A percentile compares a stretch with the other conserved stretches of the same genome.
Conservation (phyloP, 805 yeast genomes). For the Diddensiella transvaalensis region DNA sequence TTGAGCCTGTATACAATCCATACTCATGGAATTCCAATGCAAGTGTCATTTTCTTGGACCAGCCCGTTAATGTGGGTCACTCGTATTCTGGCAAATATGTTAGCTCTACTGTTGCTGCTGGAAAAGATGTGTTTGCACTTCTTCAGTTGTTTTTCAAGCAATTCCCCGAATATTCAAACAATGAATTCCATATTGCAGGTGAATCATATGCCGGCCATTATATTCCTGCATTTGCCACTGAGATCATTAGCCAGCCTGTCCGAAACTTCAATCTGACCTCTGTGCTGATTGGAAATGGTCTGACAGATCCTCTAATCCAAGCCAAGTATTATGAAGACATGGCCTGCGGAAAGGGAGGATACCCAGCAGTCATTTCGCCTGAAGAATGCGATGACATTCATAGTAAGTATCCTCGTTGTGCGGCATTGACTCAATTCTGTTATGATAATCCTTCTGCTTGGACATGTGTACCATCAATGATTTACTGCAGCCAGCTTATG, state of each 20-base stretch:
- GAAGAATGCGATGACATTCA: constrained; percentile 73
- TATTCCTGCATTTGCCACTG: constrained; percentile 83
- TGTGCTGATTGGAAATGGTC: constrained; percentile 85
- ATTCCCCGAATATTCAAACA: constrained; percentile 53
- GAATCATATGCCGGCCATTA: constrained; percentile 91
- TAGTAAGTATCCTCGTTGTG: constrained; percentile 66
- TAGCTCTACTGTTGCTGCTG: constrained; percentile 74
- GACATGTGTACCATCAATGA: constrained; percentile 84
- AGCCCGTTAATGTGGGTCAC: constrained; percentile 84
- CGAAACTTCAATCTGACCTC: constrained; percentile 65
- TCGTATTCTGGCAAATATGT: constrained; percentile 62
- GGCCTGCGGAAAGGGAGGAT: constrained; percentile 95
- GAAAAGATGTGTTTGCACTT: constrained; percentile 75
- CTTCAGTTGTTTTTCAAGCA: constrained; percentile 74
- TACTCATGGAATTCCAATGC: constrained; percentile 84
- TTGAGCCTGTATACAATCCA: constrained; percentile 67
- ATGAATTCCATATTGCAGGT: constrained; percentile 81
- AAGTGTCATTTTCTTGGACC: constrained; percentile 80
- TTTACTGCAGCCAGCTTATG: constrained; percentile 80
- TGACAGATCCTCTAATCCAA: constrained; percentile 81
- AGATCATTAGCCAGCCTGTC: constrained; percentile 65
- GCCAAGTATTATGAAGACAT: constrained; percentile 78
- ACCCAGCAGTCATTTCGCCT: constrained; percentile 66
- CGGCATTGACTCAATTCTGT: constrained; percentile 66
- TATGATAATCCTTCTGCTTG: constrained; percentile 66